Evolutionary conservation across 1,139 yeast genomes (phyloP).

Genomic region (Keqinozyma sinolaborantium): DNA sequence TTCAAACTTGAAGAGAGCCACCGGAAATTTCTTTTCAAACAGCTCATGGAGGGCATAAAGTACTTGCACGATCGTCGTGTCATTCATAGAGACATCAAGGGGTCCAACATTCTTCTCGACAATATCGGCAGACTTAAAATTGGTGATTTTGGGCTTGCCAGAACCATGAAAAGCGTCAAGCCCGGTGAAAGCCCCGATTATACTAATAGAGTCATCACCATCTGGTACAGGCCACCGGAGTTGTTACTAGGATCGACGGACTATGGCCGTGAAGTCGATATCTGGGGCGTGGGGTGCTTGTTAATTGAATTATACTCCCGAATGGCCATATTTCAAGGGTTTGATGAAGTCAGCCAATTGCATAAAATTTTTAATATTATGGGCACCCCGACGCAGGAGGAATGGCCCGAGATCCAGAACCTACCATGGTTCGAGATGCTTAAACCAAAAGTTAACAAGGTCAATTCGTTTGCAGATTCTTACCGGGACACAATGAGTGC

Average conservation of each 20-base stretch:
- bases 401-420: constrained; percentile 73
- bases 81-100: constrained; percentile 92
- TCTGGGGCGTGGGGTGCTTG: constrained; percentile 97
- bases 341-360: constrained; percentile 83
- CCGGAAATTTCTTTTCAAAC: constrained; percentile 72
- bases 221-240: constrained; percentile 98
- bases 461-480: constrained; percentile 44
- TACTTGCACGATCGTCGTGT: constrained; percentile 79
- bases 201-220: constrained; percentile 90
- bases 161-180: constrained; percentile 62
- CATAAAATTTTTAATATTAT: constrained; percentile 70
- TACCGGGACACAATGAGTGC: constrained; percentile 47
- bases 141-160: constrained; percentile 93
- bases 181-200: constrained; percentile 63
- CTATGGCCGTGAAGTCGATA: constrained; percentile 87
- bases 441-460: constrained; percentile 52
- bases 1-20: constrained; percentile 62
- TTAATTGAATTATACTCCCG: constrained; percentile 76
- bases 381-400: constrained; percentile 80
- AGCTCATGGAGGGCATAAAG: constrained; percentile 73
- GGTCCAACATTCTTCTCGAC: constrained; percentile 81
- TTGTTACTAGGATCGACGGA: constrained; percentile 83
- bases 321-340: constrained; percentile 79
- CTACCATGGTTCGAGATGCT: constrained; percentile 94
- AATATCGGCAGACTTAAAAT: constrained; percentile 71